These are phyloP conservation scores for Talaromyces sp. DNA, from an alignment of 2,329 filamentous ascomycete genomes.

Conservation along the genomic window DNA sequence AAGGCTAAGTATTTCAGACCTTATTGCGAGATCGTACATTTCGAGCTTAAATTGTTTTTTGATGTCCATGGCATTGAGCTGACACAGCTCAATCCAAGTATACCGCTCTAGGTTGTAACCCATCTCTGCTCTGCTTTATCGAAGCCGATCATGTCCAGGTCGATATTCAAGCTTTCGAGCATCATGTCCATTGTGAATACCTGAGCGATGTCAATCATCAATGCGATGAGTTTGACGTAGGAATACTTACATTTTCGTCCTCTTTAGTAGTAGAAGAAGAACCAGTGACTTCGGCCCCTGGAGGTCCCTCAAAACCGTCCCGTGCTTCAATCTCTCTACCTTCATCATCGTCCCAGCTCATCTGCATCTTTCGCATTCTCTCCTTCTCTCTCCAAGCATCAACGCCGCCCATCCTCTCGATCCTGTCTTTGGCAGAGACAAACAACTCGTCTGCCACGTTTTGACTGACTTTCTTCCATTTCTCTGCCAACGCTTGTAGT, in stretches of 20 bases:
- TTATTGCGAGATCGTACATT: not conserved
- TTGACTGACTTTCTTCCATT: constrained; percentile 58
- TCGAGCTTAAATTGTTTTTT: too few species aligned
- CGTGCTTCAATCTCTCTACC: constrained; percentile 34
- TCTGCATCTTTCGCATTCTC: constrained; percentile 38
- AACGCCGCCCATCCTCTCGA: constrained; percentile 60
- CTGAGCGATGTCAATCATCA: constrained; percentile 41
- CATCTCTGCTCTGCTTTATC: constrained; percentile 55
- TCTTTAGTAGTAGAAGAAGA: constrained; percentile 13
- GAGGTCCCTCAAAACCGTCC: constrained; percentile 9
- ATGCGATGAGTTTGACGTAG: constrained; percentile 13
- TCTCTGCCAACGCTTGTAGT: constrained; percentile 50
- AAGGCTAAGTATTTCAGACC: too few species aligned
- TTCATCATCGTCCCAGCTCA: constrained; percentile 29
- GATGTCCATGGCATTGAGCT: too few species aligned
- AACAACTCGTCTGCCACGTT: constrained; percentile 66
- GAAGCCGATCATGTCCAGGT: constrained; percentile 59
- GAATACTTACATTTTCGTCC: constrained; percentile 17
- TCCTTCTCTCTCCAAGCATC: constrained; percentile 50
- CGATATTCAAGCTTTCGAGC: constrained; percentile 61
- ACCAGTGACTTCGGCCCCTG: constrained; percentile 34
- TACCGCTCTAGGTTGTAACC: constrained; percentile 29
- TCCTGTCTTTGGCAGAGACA: constrained; percentile 52
- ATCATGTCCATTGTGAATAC: constrained; percentile 67
- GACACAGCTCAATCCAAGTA: not conserved